phyloP scores from a whole-genome alignment of 2,329 filamentous ascomycete species.

The Fusarium sp. region DNA sequence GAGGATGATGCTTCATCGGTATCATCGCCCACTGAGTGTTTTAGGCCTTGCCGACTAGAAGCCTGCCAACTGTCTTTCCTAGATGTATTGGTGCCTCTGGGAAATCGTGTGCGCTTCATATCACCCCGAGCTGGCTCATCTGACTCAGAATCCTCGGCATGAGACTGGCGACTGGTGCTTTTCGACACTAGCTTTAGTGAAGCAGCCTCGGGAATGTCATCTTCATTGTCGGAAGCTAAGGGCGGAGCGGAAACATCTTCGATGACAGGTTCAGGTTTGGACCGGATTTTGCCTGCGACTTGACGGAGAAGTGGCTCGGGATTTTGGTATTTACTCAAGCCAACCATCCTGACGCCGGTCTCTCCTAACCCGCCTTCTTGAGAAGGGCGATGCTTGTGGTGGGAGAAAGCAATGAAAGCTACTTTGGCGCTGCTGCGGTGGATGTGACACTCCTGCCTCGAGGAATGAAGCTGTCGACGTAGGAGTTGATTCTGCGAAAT shows the following conservation, averaged over 20 bases:
- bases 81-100: neutral
- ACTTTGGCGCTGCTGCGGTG: neutral
- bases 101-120: slow-evolving; percentile 52
- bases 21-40: neutral
- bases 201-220: slow-evolving; percentile 5
- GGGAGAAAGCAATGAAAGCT: neutral
- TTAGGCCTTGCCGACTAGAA: slow-evolving; percentile 2
- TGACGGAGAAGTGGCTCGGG: slow-evolving; percentile 33
- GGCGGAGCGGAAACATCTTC: slow-evolving; percentile 43
- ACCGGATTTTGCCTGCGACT: slow-evolving; percentile 6
- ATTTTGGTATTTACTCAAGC: slow-evolving; percentile 35
- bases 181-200: neutral
- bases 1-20: slow-evolving; percentile 7
- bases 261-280: slow-evolving; percentile 16
- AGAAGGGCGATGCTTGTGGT: neutral
- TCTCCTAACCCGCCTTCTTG: neutral
- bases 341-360: slow-evolving; percentile 18
- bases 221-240: slow-evolving; percentile 45
- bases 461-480: neutral
- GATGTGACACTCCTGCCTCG: neutral
- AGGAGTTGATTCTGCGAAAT: neutral
- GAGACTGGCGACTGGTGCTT: neutral
- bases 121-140: slow-evolving; percentile 42
- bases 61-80: slow-evolving; percentile 11
- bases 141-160: slow-evolving; percentile 42